phyloP scores from a whole-genome alignment of 177 flowering plant species.

The Tripterygium wilfordii region DNA sequence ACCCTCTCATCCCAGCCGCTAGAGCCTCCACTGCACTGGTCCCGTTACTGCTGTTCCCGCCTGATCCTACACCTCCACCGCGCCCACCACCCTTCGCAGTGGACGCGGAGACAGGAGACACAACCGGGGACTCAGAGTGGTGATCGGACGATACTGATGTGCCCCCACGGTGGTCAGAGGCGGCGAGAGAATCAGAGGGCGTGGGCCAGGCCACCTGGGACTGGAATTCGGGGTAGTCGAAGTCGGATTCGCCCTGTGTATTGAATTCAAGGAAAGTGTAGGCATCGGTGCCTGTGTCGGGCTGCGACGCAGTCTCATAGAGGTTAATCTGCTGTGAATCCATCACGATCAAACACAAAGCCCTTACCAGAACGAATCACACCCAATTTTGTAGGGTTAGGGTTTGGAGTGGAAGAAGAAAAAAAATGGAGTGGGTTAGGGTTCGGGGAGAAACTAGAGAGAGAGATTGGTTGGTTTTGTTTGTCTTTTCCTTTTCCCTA shows the following conservation, averaged over 20 bases:
- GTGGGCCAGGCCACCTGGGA: constrained; percentile 72
- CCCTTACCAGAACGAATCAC: constrained; percentile 5
- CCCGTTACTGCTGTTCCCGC: too few relatives aligned
- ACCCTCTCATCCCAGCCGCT: constrained; percentile 74
- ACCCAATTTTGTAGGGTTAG: constrained; percentile 8
- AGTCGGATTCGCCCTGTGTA: constrained; percentile 67
- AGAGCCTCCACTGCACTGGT: constrained; percentile 59
- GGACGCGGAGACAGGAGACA: constrained; percentile 35
- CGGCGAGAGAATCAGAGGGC: constrained; percentile 53
- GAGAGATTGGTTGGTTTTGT: too few relatives aligned
- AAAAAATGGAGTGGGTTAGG: too few relatives aligned
- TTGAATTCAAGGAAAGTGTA: constrained; percentile 97
- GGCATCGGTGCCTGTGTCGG: constrained; percentile 81
- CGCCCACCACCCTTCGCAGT: constrained; percentile 31
- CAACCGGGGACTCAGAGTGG: constrained; percentile 50
- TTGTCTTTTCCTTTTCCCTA: too few relatives aligned
- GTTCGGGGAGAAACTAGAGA: too few relatives aligned
- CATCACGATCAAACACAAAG: constrained; percentile 43
- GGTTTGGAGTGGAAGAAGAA: too few relatives aligned
- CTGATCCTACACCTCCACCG: constrained; percentile 25
- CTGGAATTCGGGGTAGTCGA: constrained; percentile 74
- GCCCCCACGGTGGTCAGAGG: constrained; percentile 1
- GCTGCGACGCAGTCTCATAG: constrained; percentile 96
- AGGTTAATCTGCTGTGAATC: constrained; percentile 71
- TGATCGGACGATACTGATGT: constrained; percentile 29